Base-by-base conservation (phyloP, 2,329 filamentous ascomycete genomes). In the Grosmannia clavigera region DNA sequence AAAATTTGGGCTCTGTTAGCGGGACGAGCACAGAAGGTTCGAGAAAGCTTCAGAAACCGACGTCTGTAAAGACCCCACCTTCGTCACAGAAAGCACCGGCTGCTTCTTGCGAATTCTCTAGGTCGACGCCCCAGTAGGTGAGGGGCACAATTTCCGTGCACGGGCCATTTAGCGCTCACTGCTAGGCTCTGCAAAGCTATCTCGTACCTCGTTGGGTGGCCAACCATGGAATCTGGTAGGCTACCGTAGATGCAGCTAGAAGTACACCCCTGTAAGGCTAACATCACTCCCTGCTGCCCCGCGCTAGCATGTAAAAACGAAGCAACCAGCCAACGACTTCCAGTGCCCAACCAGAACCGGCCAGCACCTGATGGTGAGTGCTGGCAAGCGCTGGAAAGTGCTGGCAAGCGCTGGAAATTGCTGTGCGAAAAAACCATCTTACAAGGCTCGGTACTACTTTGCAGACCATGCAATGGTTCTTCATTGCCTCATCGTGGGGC, bases 21-120 rank as follows among this genome's bases (percentile, higher is more conserved):
- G 64, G 64, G 64, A 58, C 59, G 61, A 52, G 40, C 56, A 61
- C 29, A 58, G 64, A 65, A 65, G 64, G 62, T 65, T 65, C 64
- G 63, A 64, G 64, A 65, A 65, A 65, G 61, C 46, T 50, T 40
- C 61, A 59, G 61, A 64, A 64, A 59, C 40, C 6, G 12, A 58
- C 12, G 25, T 55, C 35, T 58, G 6, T 31, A 4, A 29, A 50
- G 51, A 62, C 61, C 63, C 63, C 63, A 63, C 64, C 59, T 31
- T 48, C 43, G 35, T 54, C 57, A 53, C 35, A 40, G 50, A 55
- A 43, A 58, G 46, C 51, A 59, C 56, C 43, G 40, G 38, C 43
- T 60, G 51, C 43, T 55, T 54, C 52, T 31, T 40, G 31, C 29
- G 11, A 33, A 27, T 27, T n/a, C 48, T 31, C 58, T 59, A 52